phyloP scores from a whole-genome alignment of 1,139 yeast species.

The Komagataea norvegica region DNA sequence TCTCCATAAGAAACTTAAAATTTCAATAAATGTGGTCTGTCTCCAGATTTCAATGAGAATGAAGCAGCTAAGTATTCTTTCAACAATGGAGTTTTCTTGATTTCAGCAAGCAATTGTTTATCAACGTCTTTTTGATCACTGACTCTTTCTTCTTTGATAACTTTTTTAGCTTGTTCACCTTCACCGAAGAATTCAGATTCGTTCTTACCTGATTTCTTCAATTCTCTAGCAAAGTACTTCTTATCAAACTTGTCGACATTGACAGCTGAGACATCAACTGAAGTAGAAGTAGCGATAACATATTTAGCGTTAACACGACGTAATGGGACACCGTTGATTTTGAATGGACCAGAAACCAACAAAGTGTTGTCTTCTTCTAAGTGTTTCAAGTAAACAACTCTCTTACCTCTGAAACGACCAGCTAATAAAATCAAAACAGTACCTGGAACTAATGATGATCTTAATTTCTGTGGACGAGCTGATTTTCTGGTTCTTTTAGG shows the following conservation, averaged over 20 bases:
- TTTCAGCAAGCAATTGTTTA: slow-evolving; percentile 76
- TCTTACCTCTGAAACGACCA: slow-evolving; percentile 97
- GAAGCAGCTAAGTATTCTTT: slow-evolving; percentile 88
- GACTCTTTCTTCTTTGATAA: slow-evolving; percentile 83
- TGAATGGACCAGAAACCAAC: slow-evolving; percentile 93
- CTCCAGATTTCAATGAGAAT: slow-evolving; percentile 92
- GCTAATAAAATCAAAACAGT: slow-evolving; percentile 90
- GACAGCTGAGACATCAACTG: slow-evolving; percentile 64
- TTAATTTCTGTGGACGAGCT: slow-evolving; percentile 80
- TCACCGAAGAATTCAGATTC: slow-evolving; percentile 88
- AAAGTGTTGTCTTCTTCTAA: slow-evolving; percentile 84
- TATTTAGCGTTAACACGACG: slow-evolving; percentile 94
- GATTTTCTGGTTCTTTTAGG: slow-evolving; percentile 74
- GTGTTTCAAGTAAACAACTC: slow-evolving; percentile 89
- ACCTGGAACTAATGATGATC: slow-evolving; percentile 90
- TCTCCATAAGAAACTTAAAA: slow-evolving; percentile 46
- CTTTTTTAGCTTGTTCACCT: slow-evolving; percentile 55
- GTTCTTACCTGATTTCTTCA: slow-evolving; percentile 52
- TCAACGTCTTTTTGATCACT: slow-evolving; percentile 91
- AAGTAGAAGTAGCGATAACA: slow-evolving; percentile 92
- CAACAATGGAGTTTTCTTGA: slow-evolving; percentile 89
- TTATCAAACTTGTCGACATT: slow-evolving; percentile 81
- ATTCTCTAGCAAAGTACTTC: slow-evolving; percentile 87
- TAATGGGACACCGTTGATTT: slow-evolving; percentile 94
- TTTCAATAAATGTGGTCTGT: slow-evolving; percentile 90